Base-by-base conservation (phyloP, 23 red algal genomes). In the Cyanidiococcus yangmingshanensis region DNA sequence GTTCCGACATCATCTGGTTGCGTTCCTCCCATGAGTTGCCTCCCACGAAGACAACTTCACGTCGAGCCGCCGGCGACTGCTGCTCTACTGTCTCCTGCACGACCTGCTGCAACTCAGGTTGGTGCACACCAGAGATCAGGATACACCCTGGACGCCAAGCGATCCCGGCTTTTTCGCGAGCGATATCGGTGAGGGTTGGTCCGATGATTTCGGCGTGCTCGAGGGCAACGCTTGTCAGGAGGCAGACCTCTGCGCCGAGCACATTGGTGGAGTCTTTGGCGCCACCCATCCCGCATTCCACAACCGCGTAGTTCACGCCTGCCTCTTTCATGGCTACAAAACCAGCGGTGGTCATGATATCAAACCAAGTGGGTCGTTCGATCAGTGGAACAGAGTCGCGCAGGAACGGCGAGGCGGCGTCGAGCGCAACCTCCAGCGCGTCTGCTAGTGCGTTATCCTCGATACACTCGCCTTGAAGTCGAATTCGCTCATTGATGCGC, bases 131-230 rank as follows among this genome's bases (percentile, higher is more conserved):
- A 41, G 31, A 59, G 87, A 86, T 80, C 17, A 96, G 45, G 29
- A 83, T 57, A 0, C 83, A 40, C 7, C 80, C 58, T 17, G 77
- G 79, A 1, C 77, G 76, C 40, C 81, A 33, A n/a, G 89, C 85
- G 34, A 98, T 98, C 16, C 94, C 94, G 2, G 88, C 94, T 71
- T 98, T 98, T 37, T 98, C 94, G 39, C 85, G 85, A 2, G 94
- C 94, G 35, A 98, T 98, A 81, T 98, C 85, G 57, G 39, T 29
- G 21, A 80, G 85, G 37, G 59, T 67, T 40, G 94, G 94, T 37
- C 94, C 94, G 40, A 98, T 91, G 50, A 98, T 87, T 39, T 89
- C 88, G 40, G 80, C 76, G 74, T 98, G 94, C 74, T 98, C 94
- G 15, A 89, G 30, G n/a, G 81, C 58, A 50, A 98, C 79, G 67